phyloP scores from a whole-genome alignment of 2,329 filamentous ascomycete species.

The Dothistroma septosporum region DNA sequence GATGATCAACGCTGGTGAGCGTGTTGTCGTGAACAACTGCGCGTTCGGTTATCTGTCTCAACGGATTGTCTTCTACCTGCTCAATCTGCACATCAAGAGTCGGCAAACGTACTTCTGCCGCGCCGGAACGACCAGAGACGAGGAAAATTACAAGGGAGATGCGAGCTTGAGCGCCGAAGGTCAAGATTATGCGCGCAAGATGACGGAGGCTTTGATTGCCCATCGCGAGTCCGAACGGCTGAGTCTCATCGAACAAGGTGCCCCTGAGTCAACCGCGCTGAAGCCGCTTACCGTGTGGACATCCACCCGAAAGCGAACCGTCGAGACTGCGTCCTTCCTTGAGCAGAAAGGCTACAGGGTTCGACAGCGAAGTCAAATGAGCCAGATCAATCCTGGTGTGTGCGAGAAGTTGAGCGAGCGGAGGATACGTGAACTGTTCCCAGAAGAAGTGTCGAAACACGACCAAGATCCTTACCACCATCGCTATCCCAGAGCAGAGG shows the following conservation, averaged over 20 bases:
- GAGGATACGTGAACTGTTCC: conserved; percentile 74
- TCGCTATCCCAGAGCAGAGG: conserved; percentile 89
- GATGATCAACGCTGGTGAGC: conserved; percentile 96
- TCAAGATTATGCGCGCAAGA: conserved; percentile 72
- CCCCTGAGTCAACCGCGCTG: conserved; percentile 58
- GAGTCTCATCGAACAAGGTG: conserved; percentile 64
- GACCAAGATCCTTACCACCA: conserved; percentile 95
- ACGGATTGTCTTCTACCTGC: conserved; percentile 95
- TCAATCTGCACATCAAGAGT: conserved; percentile 95
- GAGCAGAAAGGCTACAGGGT: conserved; percentile 76
- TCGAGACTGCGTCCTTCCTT: conserved; percentile 84
- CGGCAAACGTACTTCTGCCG: conserved; percentile 90
- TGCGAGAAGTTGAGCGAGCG: conserved; percentile 89
- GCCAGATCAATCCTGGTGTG: conserved; percentile 92
- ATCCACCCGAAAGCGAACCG: conserved; percentile 81
- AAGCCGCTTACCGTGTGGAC: conserved; percentile 91
- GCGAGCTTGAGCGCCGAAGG: conserved; percentile 78
- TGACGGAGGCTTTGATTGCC: conserved; percentile 76
- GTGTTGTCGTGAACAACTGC: conserved; percentile 93
- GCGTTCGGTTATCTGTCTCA: conserved; percentile 96
- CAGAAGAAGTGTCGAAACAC: conserved; percentile 89
- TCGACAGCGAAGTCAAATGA: conserved; percentile 90
- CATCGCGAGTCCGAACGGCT: conserved; percentile 80
- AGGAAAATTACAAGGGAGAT: conserved; percentile 89
- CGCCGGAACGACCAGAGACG: conserved; percentile 77